A percentile compares a stretch with the other conserved stretches of the same genome.
phyloP scores from a whole-genome alignment of 331 rosid species.

The Rosa hybrid region DNA sequence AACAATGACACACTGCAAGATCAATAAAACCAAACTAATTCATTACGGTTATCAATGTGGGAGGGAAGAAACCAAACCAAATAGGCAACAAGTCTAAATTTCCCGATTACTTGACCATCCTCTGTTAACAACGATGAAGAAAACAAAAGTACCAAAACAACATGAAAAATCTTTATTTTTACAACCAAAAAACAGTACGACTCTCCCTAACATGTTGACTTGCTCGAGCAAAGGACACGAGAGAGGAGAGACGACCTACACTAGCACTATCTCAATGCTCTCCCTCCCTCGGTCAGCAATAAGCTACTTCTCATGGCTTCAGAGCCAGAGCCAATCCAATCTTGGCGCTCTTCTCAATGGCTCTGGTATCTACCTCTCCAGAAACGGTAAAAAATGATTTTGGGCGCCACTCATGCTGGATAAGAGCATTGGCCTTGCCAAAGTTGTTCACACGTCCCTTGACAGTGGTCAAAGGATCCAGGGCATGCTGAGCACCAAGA shows the following conservation, averaged over 20 bases:
- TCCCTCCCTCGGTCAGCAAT: conserved; percentile 23
- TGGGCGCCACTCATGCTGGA: conserved; percentile 98
- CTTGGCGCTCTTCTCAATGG: conserved; percentile 87
- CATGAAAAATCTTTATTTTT: conserved; percentile 49
- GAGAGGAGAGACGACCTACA: conserved; percentile 31
- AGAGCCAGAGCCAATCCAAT: conserved; percentile 81
- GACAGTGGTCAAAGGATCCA: conserved; percentile 69
- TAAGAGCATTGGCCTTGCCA: conserved; percentile 73
- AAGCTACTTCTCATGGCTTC: conserved; percentile 57
- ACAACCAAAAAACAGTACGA: conserved; percentile 38
- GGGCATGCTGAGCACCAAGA: conserved; percentile 72
- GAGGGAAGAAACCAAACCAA: conserved; percentile 2
- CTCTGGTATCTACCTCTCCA: conserved; percentile 88
- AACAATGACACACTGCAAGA: not conserved
- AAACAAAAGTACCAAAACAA: conserved; percentile 16
- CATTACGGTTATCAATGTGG: not conserved
- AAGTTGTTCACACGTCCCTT: conserved; percentile 76
- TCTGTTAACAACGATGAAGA: conserved; percentile 19
- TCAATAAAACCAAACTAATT: not conserved
- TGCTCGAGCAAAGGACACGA: conserved; percentile 29
- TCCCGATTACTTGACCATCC: conserved; percentile 27
- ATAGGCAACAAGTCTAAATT: conserved; percentile 34
- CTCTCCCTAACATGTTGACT: conserved; percentile 26
- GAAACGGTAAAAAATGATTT: conserved; percentile 79
- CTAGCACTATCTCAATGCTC: conserved; percentile 40